Evolutionary conservation across 768 basidiomycete species (phyloP), one percentile per base, ranked within the genome.

Genomic region (Suillus subalutaceus): DNA sequence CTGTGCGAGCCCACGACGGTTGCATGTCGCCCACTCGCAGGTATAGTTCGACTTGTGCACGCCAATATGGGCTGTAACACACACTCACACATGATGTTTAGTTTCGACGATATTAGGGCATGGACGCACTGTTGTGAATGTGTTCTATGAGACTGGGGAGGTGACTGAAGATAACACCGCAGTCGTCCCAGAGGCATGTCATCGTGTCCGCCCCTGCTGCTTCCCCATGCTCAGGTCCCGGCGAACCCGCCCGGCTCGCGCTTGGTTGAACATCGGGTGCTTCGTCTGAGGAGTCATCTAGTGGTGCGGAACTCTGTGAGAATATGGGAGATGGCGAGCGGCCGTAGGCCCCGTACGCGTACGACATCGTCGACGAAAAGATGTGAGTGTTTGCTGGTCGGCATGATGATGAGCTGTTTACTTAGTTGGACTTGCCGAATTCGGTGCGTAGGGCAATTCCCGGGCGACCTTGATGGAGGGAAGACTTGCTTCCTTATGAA

Each of bases 1-100:
- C 75, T 97, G 96, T 1, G 90, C 84, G 61, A 95, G 83, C 4
- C 94, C 93, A 62, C 90, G 84, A 20, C 96, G 86, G 23, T 81
- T 80, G 78, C 96, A 98, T 5, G 88, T 88, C 23, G 86, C 79
- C 96, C 96, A 98, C 82, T 94, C 90, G 76, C 96, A 98, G 35
- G 89, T 89, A 74, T 96, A 95, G 69, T 85, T 89, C 16, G 93
- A 90, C 77, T 94, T 92, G 78, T 92, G 88, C 13, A 88, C 86
- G 52, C 91, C 91, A 74, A 96, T 91, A 74, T 95, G 93, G 50
- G 85, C 93, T 94, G 72, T 59, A 52, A 8, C 23, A 30, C 48
- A 48, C 60, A 58, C 32, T 9, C 37, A 40, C 20, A 43, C 23
- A 35, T 30, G 55, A 43, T 30, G 38, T 32, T 38, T 43, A 26